These are phyloP conservation scores for Ilex paraguariensis DNA, from an alignment of 305 asterid genomes.

Conservation along the genomic window DNA sequence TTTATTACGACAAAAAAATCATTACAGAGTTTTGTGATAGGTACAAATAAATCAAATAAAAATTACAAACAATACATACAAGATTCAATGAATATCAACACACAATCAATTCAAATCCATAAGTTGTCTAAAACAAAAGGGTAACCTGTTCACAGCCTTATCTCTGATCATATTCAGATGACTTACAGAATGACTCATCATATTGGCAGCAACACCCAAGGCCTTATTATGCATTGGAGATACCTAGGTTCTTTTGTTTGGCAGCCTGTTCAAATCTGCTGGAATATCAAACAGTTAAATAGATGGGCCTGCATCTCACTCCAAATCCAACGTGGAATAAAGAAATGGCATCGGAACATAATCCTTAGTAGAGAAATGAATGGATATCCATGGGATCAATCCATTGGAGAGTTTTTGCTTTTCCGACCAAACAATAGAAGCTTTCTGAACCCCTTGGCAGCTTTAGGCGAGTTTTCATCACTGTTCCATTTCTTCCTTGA, in stretches of 20 bases:
- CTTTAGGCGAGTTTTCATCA: slow-evolving; percentile 51
- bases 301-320: not conserved
- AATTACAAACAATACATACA: not conserved
- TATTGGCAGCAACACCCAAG: slow-evolving; percentile 16
- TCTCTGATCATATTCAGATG: not conserved
- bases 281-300: not conserved
- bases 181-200: not conserved
- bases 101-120: not conserved
- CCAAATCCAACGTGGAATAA: not conserved
- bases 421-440: slow-evolving; percentile 69
- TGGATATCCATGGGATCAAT: not conserved
- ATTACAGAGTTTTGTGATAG: not conserved
- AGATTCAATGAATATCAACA: not conserved
- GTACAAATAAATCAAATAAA: not conserved
- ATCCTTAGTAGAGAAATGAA: no score
- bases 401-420: slow-evolving; percentile 26
- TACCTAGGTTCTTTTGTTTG: no score
- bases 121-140: not conserved
- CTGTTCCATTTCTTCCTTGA: slow-evolving; percentile 67
- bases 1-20: not conserved
- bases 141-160: not conserved
- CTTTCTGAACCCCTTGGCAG: slow-evolving; percentile 64
- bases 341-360: not conserved
- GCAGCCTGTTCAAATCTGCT: not conserved
- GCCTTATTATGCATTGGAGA: slow-evolving; percentile 12